A percentile compares a stretch with the other conserved stretches of the same genome.
Evolutionary conservation across 169 alveolate species (phyloP).

Genomic region (Plasmodium fragile): DNA sequence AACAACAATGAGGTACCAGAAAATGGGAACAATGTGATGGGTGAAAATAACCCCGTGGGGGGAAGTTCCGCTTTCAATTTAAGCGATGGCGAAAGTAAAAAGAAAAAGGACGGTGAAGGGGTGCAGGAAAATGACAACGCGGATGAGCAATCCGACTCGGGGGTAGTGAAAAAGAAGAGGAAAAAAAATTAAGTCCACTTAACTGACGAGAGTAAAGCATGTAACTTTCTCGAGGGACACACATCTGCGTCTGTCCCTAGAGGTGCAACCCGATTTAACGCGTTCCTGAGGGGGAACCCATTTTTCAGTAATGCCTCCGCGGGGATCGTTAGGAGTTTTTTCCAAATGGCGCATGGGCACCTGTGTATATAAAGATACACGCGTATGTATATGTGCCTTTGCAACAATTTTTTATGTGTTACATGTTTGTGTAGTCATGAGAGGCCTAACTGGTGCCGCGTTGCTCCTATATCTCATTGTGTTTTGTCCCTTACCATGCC

Average conservation of each 20-base stretch:
- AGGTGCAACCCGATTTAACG: background rate
- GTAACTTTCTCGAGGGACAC: background rate
- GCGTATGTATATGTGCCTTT: background rate
- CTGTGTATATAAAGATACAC: background rate
- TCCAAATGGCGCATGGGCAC: background rate
- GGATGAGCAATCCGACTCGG: slow-evolving; percentile 16
- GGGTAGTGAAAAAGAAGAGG: slow-evolving; percentile 46
- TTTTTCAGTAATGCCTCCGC: background rate
- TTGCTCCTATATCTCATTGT: background rate
- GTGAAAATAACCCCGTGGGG: background rate
- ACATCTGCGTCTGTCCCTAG: background rate
- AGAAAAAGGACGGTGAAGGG: background rate
- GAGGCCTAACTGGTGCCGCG: background rate
- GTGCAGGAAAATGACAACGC: background rate
- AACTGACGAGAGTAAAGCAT: background rate
- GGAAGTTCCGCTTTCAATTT: background rate
- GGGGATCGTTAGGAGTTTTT: background rate
- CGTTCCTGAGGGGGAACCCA: background rate
- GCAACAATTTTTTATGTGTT: slow-evolving; percentile 2
- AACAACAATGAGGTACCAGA: background rate
- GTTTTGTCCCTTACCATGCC: background rate
- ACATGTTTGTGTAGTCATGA: background rate
- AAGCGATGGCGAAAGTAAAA: background rate
- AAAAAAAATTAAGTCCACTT: slow-evolving; percentile 19
- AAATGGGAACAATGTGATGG: background rate